Evolutionary conservation across 805 yeast genomes (phyloP).

Genomic region (Metschnikowia dekortorum): DNA sequence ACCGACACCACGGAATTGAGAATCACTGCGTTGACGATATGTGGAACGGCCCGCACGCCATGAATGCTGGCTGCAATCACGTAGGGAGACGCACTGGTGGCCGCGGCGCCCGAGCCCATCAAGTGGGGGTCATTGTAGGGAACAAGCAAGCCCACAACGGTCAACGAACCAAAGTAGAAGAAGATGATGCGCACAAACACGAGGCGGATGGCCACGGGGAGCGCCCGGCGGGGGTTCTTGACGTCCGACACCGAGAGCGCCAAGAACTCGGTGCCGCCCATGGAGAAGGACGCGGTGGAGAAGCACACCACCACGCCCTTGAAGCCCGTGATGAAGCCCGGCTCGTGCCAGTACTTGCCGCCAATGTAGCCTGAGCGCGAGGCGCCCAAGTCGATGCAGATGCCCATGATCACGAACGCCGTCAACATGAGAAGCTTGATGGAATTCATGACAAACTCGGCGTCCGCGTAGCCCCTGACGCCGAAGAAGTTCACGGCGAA

Average conservation of each 20-base stretch:
- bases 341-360: conserved; percentile 38
- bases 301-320: conserved; percentile 39
- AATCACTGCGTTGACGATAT: conserved; percentile 30
- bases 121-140: conserved; percentile 30
- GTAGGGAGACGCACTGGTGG: conserved; percentile 27
- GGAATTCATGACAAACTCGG: conserved; percentile 37
- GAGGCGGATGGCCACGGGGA: conserved; percentile 40
- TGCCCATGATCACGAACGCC: conserved; percentile 41
- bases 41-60: conserved; percentile 26
- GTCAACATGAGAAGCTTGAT: conserved; percentile 34
- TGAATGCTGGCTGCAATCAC: conserved; percentile 27
- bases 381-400: conserved; percentile 36
- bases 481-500: conserved; percentile 43
- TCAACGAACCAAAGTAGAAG: conserved; percentile 39
- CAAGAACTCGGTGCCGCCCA: conserved; percentile 40
- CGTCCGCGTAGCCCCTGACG: conserved; percentile 45
- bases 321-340: conserved; percentile 34
- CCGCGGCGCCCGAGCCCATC: conserved; percentile 31
- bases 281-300: conserved; percentile 37
- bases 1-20: conserved; percentile 29
- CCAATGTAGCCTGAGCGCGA: conserved; percentile 31
- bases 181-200: conserved; percentile 35
- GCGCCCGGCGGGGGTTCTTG: conserved; percentile 34
- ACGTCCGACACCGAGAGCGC: conserved; percentile 38
- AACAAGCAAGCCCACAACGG: conserved; percentile 36